Evolutionary conservation across 495 filamentous ascomycete species (phyloP).

Genomic region (Entonaema liquescens): DNA sequence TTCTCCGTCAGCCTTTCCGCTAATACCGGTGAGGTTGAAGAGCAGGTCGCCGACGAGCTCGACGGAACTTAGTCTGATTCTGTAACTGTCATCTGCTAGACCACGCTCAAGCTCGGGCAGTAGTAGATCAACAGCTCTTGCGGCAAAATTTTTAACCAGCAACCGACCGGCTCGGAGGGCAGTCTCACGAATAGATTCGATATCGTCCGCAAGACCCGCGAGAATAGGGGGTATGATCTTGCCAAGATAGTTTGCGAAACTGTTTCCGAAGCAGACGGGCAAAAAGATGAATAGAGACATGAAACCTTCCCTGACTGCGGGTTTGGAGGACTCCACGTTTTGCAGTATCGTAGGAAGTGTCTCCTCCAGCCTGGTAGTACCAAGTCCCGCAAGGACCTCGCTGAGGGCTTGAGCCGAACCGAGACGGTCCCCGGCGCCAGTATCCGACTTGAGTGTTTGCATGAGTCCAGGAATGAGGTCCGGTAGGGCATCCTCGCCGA

Average conservation of each 20-base stretch:
- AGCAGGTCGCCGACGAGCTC: constrained; percentile 96
- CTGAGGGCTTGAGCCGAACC: constrained; percentile 97
- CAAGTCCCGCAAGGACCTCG: constrained; percentile 94
- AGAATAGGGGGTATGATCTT: constrained; percentile 97
- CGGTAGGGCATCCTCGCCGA: constrained; percentile 94
- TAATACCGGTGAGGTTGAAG: constrained; percentile 97
- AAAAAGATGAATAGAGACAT: constrained; percentile 99
- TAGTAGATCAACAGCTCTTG: constrained; percentile 90
- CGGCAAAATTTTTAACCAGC: constrained; percentile 97
- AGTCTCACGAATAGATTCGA: constrained; percentile 94
- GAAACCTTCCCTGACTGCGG: constrained; percentile 93
- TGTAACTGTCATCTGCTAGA: constrained; percentile 92
- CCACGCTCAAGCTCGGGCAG: constrained; percentile 95
- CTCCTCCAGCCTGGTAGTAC: constrained; percentile 91
- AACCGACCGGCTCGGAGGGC: constrained; percentile 91
- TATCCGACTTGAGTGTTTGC: constrained; percentile 96
- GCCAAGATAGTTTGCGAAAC: constrained; percentile 94
- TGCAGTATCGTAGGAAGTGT: constrained; percentile 96
- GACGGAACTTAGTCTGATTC: constrained; percentile 96
- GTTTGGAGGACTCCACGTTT: constrained; percentile 90
- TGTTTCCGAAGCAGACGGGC: constrained; percentile 98
- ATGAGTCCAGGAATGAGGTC: constrained; percentile 98
- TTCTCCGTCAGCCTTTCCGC: constrained; percentile 80
- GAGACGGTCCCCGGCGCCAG: constrained; percentile 91
- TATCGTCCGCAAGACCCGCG: constrained; percentile 91